Conservation (phyloP, 371 early-diverging fungal species). For the Sporodiniella umbellata region DNA sequence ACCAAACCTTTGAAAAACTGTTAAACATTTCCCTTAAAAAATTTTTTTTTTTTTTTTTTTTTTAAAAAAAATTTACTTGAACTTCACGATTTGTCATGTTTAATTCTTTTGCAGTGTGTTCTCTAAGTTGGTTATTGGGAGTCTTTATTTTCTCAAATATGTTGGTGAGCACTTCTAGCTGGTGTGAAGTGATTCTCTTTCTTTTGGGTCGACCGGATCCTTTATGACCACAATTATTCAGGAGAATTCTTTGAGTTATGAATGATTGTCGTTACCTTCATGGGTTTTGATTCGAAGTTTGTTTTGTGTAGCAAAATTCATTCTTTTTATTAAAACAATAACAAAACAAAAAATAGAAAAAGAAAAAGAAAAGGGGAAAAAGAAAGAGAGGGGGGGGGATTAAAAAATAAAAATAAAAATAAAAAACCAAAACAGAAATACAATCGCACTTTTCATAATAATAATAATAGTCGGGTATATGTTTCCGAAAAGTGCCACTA, state of each 20-base stretch:
- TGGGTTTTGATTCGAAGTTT: constrained; percentile 36
- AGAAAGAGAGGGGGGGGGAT: background rate
- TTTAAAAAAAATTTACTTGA: constrained; percentile 56
- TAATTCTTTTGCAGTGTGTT: constrained; percentile 76
- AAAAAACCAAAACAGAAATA: background rate
- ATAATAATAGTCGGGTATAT: background rate
- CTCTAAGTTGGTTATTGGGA: constrained; percentile 86
- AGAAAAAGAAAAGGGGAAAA: constrained; percentile 2
- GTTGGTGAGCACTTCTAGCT: constrained; percentile 62
- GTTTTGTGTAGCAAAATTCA: constrained; percentile 4
- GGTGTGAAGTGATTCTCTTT: constrained; percentile 72
- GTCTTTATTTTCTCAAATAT: constrained; percentile 77
- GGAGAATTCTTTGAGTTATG: background rate
- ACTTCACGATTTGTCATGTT: constrained; percentile 93
- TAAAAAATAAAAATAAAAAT: background rate
- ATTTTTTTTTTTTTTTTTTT: constrained; percentile 1
- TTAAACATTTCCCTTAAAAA: too few species aligned
- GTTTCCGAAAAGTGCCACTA: constrained; percentile 1
- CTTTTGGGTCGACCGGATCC: constrained; percentile 60
- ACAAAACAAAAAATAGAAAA: background rate
- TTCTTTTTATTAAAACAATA: background rate
- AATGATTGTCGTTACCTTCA: constrained; percentile 27
- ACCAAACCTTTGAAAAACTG: constrained; percentile 17
- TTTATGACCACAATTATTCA: background rate
- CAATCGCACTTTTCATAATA: too few species aligned